A percentile compares a stretch with the other conserved stretches of the same genome.
phyloP scores from a whole-genome alignment of 2,329 filamentous ascomycete genomes.

The Aspergillus viridinutans region DNA sequence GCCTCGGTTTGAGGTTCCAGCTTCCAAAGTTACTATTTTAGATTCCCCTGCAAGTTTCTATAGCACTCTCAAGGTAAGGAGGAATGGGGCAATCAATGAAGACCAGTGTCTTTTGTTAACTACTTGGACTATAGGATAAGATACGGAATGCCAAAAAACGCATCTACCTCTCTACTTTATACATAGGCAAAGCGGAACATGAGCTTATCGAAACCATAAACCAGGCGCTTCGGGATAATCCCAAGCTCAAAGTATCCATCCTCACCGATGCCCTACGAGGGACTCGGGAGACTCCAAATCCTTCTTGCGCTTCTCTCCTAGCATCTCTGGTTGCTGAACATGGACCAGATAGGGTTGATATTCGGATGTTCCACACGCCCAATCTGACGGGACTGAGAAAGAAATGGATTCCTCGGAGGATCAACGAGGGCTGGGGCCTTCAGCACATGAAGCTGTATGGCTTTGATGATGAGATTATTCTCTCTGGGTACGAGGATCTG shows the following conservation, averaged over 20 bases:
- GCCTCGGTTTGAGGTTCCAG: constrained; percentile 81
- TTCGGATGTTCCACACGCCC: constrained; percentile 97
- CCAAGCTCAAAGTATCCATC: constrained; percentile 76
- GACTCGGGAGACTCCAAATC: constrained; percentile 79
- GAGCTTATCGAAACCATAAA: constrained; percentile 79
- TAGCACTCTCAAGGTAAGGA: constrained; percentile 71
- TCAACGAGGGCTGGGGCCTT: constrained; percentile 97
- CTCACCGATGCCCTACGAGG: constrained; percentile 88
- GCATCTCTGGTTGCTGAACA: constrained; percentile 81
- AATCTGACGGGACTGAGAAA: constrained; percentile 87
- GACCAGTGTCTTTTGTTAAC: not conserved
- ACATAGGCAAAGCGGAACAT: constrained; percentile 89
- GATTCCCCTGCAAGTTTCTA: constrained; percentile 86
- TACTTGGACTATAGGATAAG: constrained; percentile 55
- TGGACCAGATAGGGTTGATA: constrained; percentile 76
- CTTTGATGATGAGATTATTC: constrained; percentile 88
- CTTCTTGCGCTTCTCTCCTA: constrained; percentile 84
- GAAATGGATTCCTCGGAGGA: constrained; percentile 74
- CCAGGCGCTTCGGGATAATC: constrained; percentile 68
- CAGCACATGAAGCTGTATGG: constrained; percentile 99
- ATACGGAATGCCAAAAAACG: constrained; percentile 73
- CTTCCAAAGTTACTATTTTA: constrained; percentile 75
- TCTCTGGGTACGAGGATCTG: constrained; percentile 64
- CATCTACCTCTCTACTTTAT: constrained; percentile 92
- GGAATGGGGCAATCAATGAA: not conserved